Evolutionary conservation across 768 basidiomycete genomes (phyloP), one percentile per base, ranked within the genome.

Genomic region (Suillus americanus): DNA sequence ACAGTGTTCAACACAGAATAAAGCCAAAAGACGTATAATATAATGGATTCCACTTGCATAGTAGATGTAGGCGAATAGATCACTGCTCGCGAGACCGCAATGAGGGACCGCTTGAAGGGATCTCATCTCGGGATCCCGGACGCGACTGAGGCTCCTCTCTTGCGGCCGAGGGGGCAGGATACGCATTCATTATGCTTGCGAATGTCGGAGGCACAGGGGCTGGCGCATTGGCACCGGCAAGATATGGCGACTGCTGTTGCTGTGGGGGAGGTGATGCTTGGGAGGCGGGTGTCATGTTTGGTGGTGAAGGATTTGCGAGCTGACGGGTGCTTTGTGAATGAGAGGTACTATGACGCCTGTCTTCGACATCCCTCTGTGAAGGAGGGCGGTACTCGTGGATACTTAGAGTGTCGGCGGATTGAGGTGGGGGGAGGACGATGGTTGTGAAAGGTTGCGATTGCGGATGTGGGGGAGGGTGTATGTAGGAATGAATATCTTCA

Each of bases 121-220:
- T 61, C 51, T 71, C 61, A 2, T 76, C 75, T 60, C 75, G 71
- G 37, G 73, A 72, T 8, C 67, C 69, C 9, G 74, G 70, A 59
- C 72, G 74, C 18, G 73, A 73, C 37, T 69, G 69, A 8, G 74
- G 66, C 18, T 72, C 70, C 10, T 68, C 75, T 20, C 68, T 72
- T 13, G 71, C 66, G 20, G 69, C 66, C 41, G 76, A 72, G 37
- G 74, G 73, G 1, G 78, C 72, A 10, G 86, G 81, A 72, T 88
- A 89, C n/a, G 88, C 87, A 68, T 87, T 85, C 87, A 90, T 86
- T 67, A 90, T 88, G 65, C 83, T 86, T 40, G 87, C 89, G 71
- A 89, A 85, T 61, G 87, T 83, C 33, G 86, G 78, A 2, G 86
- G 82, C 10, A 83, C 77, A 0, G 79, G 74, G n/a, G n/a, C n/a